Evolutionary conservation across 169 alveolate genomes (phyloP).

Genomic region (Babesia gibsoni): DNA sequence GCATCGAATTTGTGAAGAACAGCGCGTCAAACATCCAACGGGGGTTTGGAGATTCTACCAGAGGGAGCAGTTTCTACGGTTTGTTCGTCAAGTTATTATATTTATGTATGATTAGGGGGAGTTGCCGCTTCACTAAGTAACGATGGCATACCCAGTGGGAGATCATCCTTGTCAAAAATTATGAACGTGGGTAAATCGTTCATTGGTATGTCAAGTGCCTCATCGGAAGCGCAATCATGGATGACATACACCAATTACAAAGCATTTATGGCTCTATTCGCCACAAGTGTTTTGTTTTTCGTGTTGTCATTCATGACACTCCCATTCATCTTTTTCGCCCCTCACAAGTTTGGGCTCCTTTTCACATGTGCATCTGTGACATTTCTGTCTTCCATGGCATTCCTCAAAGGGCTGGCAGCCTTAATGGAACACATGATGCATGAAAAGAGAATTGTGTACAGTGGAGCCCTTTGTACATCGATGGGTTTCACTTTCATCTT

Average conservation of each 20-base stretch:
- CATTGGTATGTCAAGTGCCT: conserved; percentile 33
- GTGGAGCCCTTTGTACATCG: conserved; percentile 34
- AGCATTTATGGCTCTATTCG: conserved; percentile 25
- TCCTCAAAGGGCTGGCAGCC: conserved; percentile 40
- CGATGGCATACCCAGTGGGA: background rate
- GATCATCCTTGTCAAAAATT: conserved; percentile 21
- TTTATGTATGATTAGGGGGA: background rate
- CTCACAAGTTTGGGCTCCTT: conserved; percentile 61
- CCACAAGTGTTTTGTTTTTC: conserved; percentile 37
- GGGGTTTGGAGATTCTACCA: conserved; percentile 36
- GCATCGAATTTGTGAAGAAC: conserved; percentile 49
- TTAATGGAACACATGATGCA: conserved; percentile 56
- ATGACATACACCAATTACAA: conserved; percentile 56
- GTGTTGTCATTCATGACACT: conserved; percentile 59
- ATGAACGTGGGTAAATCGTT: conserved; percentile 31
- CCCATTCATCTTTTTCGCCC: conserved; percentile 62
- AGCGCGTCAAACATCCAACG: conserved; percentile 44
- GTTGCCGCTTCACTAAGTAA: background rate
- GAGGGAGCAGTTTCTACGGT: conserved; percentile 14
- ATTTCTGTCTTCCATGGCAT: conserved; percentile 40
- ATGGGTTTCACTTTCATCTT: conserved; percentile 42
- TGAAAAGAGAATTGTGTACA: conserved; percentile 48
- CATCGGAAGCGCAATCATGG: conserved; percentile 48
- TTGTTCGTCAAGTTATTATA: background rate
- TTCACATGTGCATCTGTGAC: conserved; percentile 58